Evolutionary conservation across 768 basidiomycete species (phyloP).

Genomic region (Strobilomyces confusus): DNA sequence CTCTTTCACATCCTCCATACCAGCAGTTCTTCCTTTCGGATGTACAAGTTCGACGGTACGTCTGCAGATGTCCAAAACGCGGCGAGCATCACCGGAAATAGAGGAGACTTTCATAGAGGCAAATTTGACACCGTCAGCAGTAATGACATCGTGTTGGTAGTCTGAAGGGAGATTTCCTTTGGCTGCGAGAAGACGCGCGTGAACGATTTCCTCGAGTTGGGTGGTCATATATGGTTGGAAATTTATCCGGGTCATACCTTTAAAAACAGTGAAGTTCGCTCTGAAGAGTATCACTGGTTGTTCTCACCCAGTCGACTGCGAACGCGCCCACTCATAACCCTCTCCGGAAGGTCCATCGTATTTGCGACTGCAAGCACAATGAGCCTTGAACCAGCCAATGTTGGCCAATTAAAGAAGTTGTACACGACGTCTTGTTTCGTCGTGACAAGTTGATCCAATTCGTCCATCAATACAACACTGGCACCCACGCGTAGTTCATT

Average conservation of each 20-base stretch:
- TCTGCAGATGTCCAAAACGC: slow-evolving; percentile 92
- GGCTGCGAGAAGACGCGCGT: slow-evolving; percentile 68
- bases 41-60: slow-evolving; percentile 82
- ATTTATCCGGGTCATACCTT: slow-evolving; percentile 88
- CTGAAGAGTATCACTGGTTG: background rate
- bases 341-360: slow-evolving; percentile 95
- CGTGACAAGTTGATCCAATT: slow-evolving; percentile 94
- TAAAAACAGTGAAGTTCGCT: background rate
- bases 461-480: slow-evolving; percentile 97
- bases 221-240: slow-evolving; percentile 82
- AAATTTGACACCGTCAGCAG: slow-evolving; percentile 72
- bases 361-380: slow-evolving; percentile 97
- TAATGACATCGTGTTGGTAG: slow-evolving; percentile 51
- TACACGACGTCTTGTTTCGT: slow-evolving; percentile 97
- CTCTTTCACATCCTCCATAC: slow-evolving; percentile 66
- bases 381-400: slow-evolving; percentile 78
- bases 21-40: slow-evolving; percentile 47
- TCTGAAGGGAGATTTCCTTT: slow-evolving; percentile 44
- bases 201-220: slow-evolving; percentile 83
- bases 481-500: slow-evolving; percentile 1
- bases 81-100: slow-evolving; percentile 91
- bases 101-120: slow-evolving; percentile 74
- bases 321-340: slow-evolving; percentile 89
- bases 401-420: slow-evolving; percentile 99
- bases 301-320: slow-evolving; percentile 81